A percentile compares a stretch with the other conserved stretches of the same genome.
Conservation (phyloP, 176 grass and related monocot genomes). For the Oryza glumipatula region DNA sequence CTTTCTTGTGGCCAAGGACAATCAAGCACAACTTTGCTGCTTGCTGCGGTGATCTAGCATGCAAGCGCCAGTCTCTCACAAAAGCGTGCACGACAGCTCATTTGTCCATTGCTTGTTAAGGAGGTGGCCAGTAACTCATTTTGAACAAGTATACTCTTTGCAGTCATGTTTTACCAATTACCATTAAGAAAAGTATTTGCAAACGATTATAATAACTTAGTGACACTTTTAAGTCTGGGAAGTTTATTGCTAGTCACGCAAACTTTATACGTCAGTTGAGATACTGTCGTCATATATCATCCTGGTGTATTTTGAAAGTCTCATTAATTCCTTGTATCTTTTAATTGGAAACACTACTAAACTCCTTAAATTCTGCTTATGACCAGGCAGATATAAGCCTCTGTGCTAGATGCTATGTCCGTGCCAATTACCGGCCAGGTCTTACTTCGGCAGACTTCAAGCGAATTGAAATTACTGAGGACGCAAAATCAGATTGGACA, state of each 20-base stretch:
- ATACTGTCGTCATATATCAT: neutral
- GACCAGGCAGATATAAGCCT: conserved; percentile 85
- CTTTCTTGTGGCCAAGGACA: neutral
- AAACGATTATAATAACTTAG: neutral
- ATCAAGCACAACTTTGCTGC: neutral
- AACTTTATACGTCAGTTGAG: neutral
- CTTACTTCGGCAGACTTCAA: conserved; percentile 84
- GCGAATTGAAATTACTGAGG: conserved; percentile 81
- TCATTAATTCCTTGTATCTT: neutral
- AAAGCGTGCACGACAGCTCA: neutral
- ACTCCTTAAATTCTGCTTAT: conserved; percentile 38
- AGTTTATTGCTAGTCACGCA: conserved; percentile 14
- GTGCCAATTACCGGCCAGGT: conserved; percentile 85
- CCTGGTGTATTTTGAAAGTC: conserved; percentile 19
- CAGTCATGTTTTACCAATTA: neutral
- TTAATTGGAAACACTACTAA: conserved; percentile 23
- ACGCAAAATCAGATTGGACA: conserved; percentile 87
- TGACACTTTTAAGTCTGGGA: conserved; percentile 15
- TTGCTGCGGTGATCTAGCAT: neutral
- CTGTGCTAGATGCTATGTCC: conserved; percentile 82
- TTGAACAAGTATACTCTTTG: neutral
- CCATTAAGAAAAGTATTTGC: conserved; percentile 25
- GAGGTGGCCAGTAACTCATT: neutral
- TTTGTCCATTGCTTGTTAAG: neutral
- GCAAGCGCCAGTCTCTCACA: neutral